These are phyloP conservation scores for Beauveria medogensis DNA, from an alignment of 2,329 filamentous ascomycete genomes.

Conservation along the genomic window DNA sequence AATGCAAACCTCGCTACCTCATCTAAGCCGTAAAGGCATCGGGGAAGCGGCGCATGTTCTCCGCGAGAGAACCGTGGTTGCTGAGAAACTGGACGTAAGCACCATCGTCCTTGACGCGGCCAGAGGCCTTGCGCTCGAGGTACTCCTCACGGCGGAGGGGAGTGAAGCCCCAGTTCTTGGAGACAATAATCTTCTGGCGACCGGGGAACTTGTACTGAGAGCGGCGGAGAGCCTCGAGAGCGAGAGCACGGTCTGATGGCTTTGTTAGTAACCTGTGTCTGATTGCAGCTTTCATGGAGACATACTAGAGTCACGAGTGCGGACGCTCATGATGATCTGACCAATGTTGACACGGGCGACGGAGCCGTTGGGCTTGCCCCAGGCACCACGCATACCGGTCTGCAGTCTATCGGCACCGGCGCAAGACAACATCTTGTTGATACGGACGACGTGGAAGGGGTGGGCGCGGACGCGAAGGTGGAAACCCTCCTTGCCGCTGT, in stretches of 20 bases:
- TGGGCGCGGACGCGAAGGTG: constrained; percentile 78
- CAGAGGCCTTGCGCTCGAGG: constrained; percentile 86
- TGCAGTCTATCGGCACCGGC: constrained; percentile 99
- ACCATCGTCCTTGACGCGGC: constrained; percentile 92
- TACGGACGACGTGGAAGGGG: constrained; percentile 99
- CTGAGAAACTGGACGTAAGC: constrained; percentile 98
- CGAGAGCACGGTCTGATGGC: constrained; percentile 67
- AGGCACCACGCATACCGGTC: constrained; percentile 99
- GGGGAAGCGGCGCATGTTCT: constrained; percentile 94
- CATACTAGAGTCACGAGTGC: constrained; percentile 87
- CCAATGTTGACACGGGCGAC: constrained; percentile 99
- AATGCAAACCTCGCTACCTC: constrained; percentile 27
- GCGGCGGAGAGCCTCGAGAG: constrained; percentile 97
- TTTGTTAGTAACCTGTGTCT: constrained; percentile 8
- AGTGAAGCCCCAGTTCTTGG: constrained; percentile 99
- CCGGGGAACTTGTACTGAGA: constrained; percentile 99
- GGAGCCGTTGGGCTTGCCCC: constrained; percentile 98
- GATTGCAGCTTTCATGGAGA: constrained; percentile 17
- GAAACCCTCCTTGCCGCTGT: constrained; percentile 64
- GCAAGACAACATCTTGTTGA: constrained; percentile 99
- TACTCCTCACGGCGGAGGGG: constrained; percentile 97
- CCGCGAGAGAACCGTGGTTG: constrained; percentile 78
- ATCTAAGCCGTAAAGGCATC: constrained; percentile 67
- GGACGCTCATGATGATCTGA: constrained; percentile 95
- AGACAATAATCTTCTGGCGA: constrained; percentile 99